Conservation (phyloP, 805 yeast species). For the Nakazawaea anatomiae region DNA sequence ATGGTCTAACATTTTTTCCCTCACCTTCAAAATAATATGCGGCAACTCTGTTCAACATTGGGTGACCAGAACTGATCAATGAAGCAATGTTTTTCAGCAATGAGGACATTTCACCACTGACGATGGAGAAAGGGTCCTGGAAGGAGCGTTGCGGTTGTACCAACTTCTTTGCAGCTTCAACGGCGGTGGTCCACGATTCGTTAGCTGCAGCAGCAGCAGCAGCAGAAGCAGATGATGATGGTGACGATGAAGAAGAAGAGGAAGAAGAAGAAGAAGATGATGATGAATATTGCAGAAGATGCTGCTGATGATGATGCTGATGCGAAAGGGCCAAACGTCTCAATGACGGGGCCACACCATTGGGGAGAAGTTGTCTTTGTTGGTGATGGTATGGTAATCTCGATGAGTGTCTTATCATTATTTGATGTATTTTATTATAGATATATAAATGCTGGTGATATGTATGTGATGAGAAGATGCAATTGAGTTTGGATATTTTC, state of each 20-base stretch:
- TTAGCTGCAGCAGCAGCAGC: conserved; percentile 9
- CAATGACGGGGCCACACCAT: no score
- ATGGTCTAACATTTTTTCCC: conserved; percentile 92
- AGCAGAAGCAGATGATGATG: conserved; percentile 6
- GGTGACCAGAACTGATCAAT: conserved; percentile 89
- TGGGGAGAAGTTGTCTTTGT: no score
- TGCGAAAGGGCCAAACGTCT: no score
- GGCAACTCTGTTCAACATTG: conserved; percentile 86
- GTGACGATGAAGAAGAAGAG: no score
- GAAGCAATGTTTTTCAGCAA: conserved; percentile 82
- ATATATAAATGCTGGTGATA: background rate
- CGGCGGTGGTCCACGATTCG: conserved; percentile 42
- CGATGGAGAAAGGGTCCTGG: conserved; percentile 84
- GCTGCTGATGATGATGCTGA: no score
- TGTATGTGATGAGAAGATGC: no score
- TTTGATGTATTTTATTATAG: background rate
- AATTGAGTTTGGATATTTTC: no score
- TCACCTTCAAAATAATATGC: conserved; percentile 93
- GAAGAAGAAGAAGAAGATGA: no score
- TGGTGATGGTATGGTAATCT: background rate
- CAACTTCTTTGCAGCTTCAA: conserved; percentile 66
- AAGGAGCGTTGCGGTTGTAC: conserved; percentile 55
- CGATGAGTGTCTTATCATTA: background rate
- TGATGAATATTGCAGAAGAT: no score
- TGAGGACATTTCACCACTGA: conserved; percentile 87